Percentiles rank a stretch among this genome's conserved stretches.
These are phyloP conservation scores for Pythium aphanidermatum DNA, from an alignment of 352 stramenopile species.

Conservation along the genomic window DNA sequence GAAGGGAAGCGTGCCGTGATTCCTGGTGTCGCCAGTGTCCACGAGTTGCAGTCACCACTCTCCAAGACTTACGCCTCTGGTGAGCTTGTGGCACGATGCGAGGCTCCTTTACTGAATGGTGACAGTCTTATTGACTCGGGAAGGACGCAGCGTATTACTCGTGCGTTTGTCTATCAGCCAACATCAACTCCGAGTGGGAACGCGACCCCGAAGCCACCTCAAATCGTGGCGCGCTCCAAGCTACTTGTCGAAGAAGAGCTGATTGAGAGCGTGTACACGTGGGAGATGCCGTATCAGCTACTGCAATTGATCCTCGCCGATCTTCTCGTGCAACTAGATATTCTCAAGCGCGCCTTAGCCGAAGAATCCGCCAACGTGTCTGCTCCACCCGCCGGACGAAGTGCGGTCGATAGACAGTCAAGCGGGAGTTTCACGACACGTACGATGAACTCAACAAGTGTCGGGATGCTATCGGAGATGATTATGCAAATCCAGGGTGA, in stretches of 20 bases:
- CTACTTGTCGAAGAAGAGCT: slow-evolving; percentile 82
- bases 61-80: slow-evolving; percentile 54
- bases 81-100: slow-evolving; percentile 73
- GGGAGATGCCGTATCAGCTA: slow-evolving; percentile 81
- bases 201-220: background rate
- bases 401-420: no score
- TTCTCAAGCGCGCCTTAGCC: slow-evolving; percentile 39
- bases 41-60: slow-evolving; percentile 56
- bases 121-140: slow-evolving; percentile 26
- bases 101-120: slow-evolving; percentile 50
- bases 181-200: slow-evolving; percentile 25
- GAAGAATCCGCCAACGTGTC: no score
- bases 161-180: slow-evolving; percentile 73
- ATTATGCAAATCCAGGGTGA: slow-evolving; percentile 86
- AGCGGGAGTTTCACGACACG: slow-evolving; percentile 2
- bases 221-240: slow-evolving; percentile 25
- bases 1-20: slow-evolving; percentile 23
- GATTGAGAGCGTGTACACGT: slow-evolving; percentile 86
- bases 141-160: slow-evolving; percentile 57
- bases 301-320: slow-evolving; percentile 73
- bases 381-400: no score
- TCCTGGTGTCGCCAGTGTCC: slow-evolving; percentile 26
- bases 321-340: slow-evolving; percentile 61
- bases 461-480: slow-evolving; percentile 81
- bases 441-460: slow-evolving; percentile 25